Conservation (phyloP, 139 green algal species). For the Asterochloris erici region DNA sequence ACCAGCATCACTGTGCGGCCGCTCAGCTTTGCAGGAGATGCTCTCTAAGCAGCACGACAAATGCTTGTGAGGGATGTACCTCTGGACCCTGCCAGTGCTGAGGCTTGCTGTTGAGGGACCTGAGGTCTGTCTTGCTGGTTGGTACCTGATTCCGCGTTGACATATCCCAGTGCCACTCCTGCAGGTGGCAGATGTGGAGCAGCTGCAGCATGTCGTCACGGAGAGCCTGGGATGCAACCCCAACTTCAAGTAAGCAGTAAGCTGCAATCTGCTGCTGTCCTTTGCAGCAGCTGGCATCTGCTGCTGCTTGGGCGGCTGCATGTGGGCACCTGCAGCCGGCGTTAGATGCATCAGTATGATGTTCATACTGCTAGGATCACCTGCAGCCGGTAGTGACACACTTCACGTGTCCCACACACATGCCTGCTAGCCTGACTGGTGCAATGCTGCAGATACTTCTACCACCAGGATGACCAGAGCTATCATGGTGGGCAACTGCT, state of each 20-base stretch:
- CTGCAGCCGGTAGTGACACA: neutral
- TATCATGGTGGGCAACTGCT: constrained; percentile 2
- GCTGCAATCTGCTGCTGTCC: neutral
- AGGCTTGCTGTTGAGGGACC: too few species aligned
- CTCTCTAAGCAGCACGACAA: too few species aligned
- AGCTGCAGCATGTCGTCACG: constrained; percentile 32
- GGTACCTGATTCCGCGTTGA: neutral
- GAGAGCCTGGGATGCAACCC: constrained; percentile 17
- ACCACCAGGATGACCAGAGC: constrained; percentile 12
- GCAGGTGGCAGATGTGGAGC: constrained; percentile 25
- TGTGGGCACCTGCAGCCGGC: too few species aligned
- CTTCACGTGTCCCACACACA: neutral
- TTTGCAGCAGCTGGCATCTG: neutral
- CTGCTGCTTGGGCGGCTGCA: too few species aligned
- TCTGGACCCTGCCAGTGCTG: too few species aligned
- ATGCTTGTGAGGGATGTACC: too few species aligned
- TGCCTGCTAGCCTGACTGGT: too few species aligned
- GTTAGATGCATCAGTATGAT: too few species aligned
- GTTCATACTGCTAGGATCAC: too few species aligned
- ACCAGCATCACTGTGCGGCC: too few species aligned
- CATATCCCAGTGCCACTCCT: neutral
- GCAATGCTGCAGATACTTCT: constrained; percentile 15
- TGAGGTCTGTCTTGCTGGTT: too few species aligned
- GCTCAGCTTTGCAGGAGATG: too few species aligned
- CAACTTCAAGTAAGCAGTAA: constrained; percentile 25